A percentile compares a stretch with the other conserved stretches of the same genome.
Evolutionary conservation across 441 rosid species (phyloP).

Genomic region (Populus hybrid): DNA sequence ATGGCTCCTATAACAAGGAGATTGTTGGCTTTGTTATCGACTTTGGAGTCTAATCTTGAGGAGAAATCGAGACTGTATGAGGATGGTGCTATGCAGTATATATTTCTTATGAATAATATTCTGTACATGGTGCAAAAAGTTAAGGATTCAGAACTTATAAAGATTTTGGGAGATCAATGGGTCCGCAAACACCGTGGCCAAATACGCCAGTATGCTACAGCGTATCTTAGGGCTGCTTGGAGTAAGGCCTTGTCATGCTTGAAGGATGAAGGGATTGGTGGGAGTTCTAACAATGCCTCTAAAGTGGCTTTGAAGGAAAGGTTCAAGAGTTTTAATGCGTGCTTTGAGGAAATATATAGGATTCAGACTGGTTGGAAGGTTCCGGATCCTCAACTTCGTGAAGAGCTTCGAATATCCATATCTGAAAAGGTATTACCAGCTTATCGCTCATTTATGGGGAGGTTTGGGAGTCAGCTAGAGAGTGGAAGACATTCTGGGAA

Average conservation of each 20-base stretch:
- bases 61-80: slow-evolving; percentile 69
- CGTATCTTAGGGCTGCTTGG: background rate
- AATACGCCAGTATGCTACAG: background rate
- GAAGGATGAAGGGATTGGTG: slow-evolving; percentile 80
- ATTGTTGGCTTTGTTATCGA: slow-evolving; percentile 54
- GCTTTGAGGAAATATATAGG: slow-evolving; percentile 87
- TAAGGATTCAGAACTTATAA: slow-evolving; percentile 76
- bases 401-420: slow-evolving; percentile 88
- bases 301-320: slow-evolving; percentile 81
- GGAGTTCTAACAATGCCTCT: slow-evolving; percentile 64
- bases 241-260: slow-evolving; percentile 67
- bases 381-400: slow-evolving; percentile 92
- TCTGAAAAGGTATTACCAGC: slow-evolving; percentile 92
- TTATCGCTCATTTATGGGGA: slow-evolving; percentile 79
- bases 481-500: slow-evolving; percentile 83
- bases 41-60: slow-evolving; percentile 72
- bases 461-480: slow-evolving; percentile 81
- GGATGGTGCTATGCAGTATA: slow-evolving; percentile 57
- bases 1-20: slow-evolving; percentile 57
- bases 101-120: slow-evolving; percentile 89
- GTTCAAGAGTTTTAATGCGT: slow-evolving; percentile 83
- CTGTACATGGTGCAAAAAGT: slow-evolving; percentile 88
- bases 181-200: slow-evolving; percentile 81
- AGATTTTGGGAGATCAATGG: slow-evolving; percentile 86
- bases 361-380: slow-evolving; percentile 96